Conservation (phyloP, 257 asterid genomes). For the Jacaranda copaia region DNA sequence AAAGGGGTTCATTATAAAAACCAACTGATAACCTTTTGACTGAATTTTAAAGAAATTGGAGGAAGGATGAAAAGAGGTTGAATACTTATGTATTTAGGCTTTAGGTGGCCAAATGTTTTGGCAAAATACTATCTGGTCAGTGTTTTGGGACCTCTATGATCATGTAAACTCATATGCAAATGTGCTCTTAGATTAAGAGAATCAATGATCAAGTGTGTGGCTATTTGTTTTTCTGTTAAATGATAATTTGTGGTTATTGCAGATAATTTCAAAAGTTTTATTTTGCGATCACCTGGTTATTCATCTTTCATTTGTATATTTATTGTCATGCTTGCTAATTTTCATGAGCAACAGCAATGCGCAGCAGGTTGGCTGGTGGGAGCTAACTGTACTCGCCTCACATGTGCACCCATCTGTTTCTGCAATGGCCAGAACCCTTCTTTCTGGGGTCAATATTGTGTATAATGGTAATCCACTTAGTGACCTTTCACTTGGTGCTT, state of each 20-base stretch:
- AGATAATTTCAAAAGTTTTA: background rate
- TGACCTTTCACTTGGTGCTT: conserved; percentile 82
- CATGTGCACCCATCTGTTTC: conserved; percentile 97
- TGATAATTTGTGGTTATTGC: conserved; percentile 8
- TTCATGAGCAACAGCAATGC: conserved; percentile 74
- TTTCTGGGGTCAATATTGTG: conserved; percentile 84
- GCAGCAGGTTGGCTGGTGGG: conserved; percentile 94
- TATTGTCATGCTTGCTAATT: conserved; percentile 12
- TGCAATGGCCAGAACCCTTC: conserved; percentile 92
- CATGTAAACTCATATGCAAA: background rate
- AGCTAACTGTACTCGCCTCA: conserved; percentile 74
- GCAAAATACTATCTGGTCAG: background rate
- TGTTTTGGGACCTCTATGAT: background rate
- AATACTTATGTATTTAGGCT: no score
- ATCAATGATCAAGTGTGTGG: background rate
- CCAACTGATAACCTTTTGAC: background rate
- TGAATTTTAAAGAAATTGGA: background rate
- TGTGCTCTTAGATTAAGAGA: background rate
- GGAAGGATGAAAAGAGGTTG: background rate
- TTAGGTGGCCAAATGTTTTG: background rate
- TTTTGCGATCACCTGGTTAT: background rate
- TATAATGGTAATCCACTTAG: conserved; percentile 86
- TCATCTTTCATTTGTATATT: background rate
- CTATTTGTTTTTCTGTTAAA: background rate
- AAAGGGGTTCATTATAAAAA: background rate